A percentile compares a stretch with the other conserved stretches of the same genome.
phyloP scores from a whole-genome alignment of 306 rosid genomes.

The Corylus americana region DNA sequence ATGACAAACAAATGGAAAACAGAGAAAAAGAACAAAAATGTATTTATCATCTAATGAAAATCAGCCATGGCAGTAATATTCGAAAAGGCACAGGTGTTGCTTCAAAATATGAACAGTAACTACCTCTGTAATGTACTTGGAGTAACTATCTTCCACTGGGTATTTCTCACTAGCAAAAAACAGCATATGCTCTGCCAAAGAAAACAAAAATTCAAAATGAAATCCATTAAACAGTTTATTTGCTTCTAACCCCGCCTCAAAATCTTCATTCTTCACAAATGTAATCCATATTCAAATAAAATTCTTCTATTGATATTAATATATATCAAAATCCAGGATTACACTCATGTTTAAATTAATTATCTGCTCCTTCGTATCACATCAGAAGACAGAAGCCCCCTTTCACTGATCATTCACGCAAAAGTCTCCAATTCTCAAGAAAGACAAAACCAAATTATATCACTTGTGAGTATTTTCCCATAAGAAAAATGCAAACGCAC shows the following conservation, averaged over 20 bases:
- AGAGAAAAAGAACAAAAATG: background rate
- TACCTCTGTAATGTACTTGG: constrained; percentile 88
- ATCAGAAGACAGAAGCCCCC: background rate
- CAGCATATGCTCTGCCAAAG: constrained; percentile 86
- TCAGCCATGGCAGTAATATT: background rate
- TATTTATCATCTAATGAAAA: too few relatives aligned
- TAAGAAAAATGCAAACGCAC: background rate
- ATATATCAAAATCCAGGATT: background rate
- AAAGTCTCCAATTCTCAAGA: background rate
- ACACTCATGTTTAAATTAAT: background rate
- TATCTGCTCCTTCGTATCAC: background rate
- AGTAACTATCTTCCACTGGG: constrained; percentile 91
- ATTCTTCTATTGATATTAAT: background rate
- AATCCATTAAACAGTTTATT: background rate
- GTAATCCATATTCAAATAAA: background rate
- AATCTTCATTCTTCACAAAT: background rate
- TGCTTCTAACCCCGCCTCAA: background rate
- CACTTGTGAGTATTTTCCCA: background rate
- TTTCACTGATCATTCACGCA: background rate
- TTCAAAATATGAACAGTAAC: constrained; percentile 1
- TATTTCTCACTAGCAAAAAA: constrained; percentile 98
- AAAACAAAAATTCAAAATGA: constrained; percentile 19
- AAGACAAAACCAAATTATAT: background rate
- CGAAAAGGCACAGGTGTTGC: background rate
- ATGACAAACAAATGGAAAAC: background rate